These are phyloP conservation scores for Plasmodium relictum DNA, from an alignment of 169 alveolate genomes.

Conservation along the genomic window DNA sequence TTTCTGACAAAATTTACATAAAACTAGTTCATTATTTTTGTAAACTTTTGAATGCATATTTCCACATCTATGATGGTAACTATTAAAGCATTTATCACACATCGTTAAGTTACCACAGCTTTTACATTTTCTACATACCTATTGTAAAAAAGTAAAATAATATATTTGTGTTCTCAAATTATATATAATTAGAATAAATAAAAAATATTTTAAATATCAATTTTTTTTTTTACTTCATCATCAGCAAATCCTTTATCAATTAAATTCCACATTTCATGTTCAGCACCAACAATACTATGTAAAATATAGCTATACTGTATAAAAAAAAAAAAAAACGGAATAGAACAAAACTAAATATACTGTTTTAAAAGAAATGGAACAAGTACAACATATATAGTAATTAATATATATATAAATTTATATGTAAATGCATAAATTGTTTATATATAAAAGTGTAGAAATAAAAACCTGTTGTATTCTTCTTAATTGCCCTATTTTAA, in stretches of 20 bases:
- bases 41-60: constrained; percentile 47
- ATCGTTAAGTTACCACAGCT: constrained; percentile 63
- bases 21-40: constrained; percentile 43
- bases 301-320: constrained; percentile 70
- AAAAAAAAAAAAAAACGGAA: constrained; percentile 17
- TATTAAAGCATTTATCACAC: constrained; percentile 63
- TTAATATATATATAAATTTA: constrained; percentile 2
- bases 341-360: background rate
- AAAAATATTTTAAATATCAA: background rate
- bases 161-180: background rate
- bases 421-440: constrained; percentile 19
- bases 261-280: constrained; percentile 67
- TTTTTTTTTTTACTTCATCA: constrained; percentile 34
- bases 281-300: constrained; percentile 47
- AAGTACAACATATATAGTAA: background rate
- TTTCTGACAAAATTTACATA: constrained; percentile 59
- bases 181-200: background rate
- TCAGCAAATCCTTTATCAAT: constrained; percentile 70
- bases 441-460: background rate
- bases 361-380: background rate
- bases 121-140: constrained; percentile 64
- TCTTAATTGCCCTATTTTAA: constrained; percentile 57
- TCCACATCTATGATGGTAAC: constrained; percentile 58
- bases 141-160: background rate
- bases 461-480: constrained; percentile 63